phyloP scores from a whole-genome alignment of 176 grass and related monocot genomes.

The Rhipidocladum racemiflorum region DNA sequence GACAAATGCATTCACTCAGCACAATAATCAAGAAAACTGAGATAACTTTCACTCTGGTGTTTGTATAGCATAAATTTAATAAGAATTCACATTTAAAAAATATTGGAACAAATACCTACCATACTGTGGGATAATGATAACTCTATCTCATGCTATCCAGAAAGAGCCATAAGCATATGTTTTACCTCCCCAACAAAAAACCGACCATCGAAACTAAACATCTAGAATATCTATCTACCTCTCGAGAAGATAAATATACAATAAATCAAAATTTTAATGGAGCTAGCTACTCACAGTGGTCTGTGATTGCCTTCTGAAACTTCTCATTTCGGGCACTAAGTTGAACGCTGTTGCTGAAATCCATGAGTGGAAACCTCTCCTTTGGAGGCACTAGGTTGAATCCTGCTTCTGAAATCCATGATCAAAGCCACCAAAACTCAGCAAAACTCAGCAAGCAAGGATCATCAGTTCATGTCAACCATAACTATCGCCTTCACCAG shows the following conservation, averaged over 20 bases:
- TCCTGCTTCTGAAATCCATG: background rate
- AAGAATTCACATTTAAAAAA: background rate
- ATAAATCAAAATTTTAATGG: background rate
- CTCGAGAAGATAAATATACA: constrained; percentile 15
- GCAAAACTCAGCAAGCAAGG: constrained; percentile 11
- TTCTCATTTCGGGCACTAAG: background rate
- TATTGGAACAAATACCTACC: background rate
- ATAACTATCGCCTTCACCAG: constrained; percentile 39
- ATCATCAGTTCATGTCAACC: constrained; percentile 23
- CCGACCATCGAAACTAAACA: background rate
- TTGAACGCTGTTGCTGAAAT: background rate
- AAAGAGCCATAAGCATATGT: constrained; percentile 3
- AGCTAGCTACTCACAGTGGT: constrained; percentile 25
- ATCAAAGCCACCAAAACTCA: background rate
- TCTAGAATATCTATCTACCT: constrained; percentile 8
- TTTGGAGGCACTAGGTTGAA: background rate
- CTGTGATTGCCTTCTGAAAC: constrained; percentile 14
- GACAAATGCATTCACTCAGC: background rate
- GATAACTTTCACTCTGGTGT: background rate
- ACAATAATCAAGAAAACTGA: background rate
- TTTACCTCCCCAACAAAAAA: background rate
- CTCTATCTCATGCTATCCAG: background rate
- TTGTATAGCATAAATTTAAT: background rate
- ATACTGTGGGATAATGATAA: background rate
- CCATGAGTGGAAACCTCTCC: background rate